Evolutionary conservation across 129 eudicot species (phyloP), one percentile per base, ranked within the genome.

Genomic region (Chrysanthemum lavandulifolium): DNA sequence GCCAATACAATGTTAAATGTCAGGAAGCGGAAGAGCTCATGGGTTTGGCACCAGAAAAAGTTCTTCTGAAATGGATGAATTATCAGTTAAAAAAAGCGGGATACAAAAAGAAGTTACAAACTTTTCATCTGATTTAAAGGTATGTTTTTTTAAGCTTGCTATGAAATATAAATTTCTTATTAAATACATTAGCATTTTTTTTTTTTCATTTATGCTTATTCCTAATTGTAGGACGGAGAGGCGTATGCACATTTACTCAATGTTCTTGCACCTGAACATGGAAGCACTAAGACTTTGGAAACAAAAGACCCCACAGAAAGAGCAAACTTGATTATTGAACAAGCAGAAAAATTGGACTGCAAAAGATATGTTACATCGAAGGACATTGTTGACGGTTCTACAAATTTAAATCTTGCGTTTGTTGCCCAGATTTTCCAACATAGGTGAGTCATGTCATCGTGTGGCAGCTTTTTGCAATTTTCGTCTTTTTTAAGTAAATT

Each of bases 21-120:
- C 76, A 86, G 92, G 92, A 86, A 67, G 81, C 86, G 7, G 88
- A 86, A 82, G 92, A 86, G 72, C 92, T 86, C 76, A 77, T 84
- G 82, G 78, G 80, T 69, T 78, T 86, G 82, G 73, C 92, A 10
- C 92, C 92, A 4, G 92, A 86, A 73, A 86, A 86, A 76, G 88
- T 86, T 73, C 83, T 86, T 52, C 67, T 86, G 71, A 86, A 84
- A 79, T 86, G 92, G 88, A 86, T 84, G 92, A 84, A 86, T 48
- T 86, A 72, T 76, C 92, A 84, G 31, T 60, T 86, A 61, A 86
- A 86, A 76, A 84, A 84, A 82, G 25, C 91, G 23, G 91, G 91
- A 2, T 86, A 86, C 79, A 67, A 80, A 43, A 86, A 56, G 81
- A 86, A 76, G 85, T 86, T 71, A 83, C 91, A 56, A 86, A 86